Evolutionary conservation across 2,329 filamentous ascomycete genomes (phyloP).

Genomic region (Cadophora malorum): DNA sequence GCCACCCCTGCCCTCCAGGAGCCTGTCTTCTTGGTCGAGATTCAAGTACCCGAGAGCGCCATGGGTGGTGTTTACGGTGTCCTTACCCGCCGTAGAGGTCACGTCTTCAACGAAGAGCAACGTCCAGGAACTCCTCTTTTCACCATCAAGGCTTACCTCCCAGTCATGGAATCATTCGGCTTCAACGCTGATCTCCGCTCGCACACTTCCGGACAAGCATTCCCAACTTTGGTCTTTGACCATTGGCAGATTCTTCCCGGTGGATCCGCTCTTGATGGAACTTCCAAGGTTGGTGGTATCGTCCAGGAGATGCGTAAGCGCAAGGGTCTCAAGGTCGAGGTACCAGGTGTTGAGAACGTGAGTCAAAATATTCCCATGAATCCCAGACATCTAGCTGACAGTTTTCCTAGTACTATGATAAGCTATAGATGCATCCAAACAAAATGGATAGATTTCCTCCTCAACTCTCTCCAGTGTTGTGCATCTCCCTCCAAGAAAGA

Average conservation of each 20-base stretch:
- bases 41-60: slow-evolving; percentile 96
- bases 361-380: slow-evolving; percentile 54
- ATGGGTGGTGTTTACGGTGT: slow-evolving; percentile 99
- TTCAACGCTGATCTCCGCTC: slow-evolving; percentile 98
- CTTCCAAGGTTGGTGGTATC: slow-evolving; percentile 81
- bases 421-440: slow-evolving; percentile 72
- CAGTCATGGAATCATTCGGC: slow-evolving; percentile 97
- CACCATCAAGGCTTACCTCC: slow-evolving; percentile 98
- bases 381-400: slow-evolving; percentile 49
- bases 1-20: slow-evolving; percentile 91
- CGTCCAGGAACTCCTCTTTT: slow-evolving; percentile 98
- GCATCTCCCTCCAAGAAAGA: slow-evolving; percentile 36
- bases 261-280: slow-evolving; percentile 86
- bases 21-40: slow-evolving; percentile 99
- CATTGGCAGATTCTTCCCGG: slow-evolving; percentile 97
- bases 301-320: slow-evolving; percentile 94
- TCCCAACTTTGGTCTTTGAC: slow-evolving; percentile 98
- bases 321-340: slow-evolving; percentile 98
- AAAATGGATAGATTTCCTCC: slow-evolving; percentile 43
- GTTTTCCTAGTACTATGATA: slow-evolving; percentile 87
- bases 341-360: slow-evolving; percentile 94
- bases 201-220: slow-evolving; percentile 94
- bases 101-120: slow-evolving; percentile 99
- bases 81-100: slow-evolving; percentile 95
- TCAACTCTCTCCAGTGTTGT: slow-evolving; percentile 36